These are phyloP conservation scores for Escallonia herrerae DNA, from an alignment of 129 eudicot species.

Conservation along the genomic window DNA sequence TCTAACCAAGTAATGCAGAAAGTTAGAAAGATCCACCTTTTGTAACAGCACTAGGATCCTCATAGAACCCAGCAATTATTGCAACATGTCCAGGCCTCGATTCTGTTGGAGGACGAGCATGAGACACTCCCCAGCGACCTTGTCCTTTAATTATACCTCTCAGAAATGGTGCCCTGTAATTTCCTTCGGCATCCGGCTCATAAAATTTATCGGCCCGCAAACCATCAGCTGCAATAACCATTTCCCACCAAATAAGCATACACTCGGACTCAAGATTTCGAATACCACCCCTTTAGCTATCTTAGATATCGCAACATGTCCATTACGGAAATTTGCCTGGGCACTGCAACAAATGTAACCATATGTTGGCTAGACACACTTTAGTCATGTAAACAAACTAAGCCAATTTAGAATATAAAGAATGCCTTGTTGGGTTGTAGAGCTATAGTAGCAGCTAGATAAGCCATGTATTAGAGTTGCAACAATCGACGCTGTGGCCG, in stretches of 20 bases:
- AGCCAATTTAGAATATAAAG: background rate
- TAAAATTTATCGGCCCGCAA: slow-evolving; percentile 89
- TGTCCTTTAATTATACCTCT: slow-evolving; percentile 72
- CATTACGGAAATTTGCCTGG: background rate
- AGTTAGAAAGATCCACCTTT: slow-evolving; percentile 49
- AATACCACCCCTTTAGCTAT: background rate
- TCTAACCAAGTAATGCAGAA: slow-evolving; percentile 1
- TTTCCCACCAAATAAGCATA: background rate
- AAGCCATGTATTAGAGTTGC: background rate
- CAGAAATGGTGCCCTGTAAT: slow-evolving; percentile 83
- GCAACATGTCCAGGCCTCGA: slow-evolving; percentile 99
- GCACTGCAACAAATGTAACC: background rate
- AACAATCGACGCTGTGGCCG: too few species aligned
- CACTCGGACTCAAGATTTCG: background rate
- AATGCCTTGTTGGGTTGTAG: background rate
- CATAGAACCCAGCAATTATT: slow-evolving; percentile 91
- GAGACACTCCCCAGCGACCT: slow-evolving; percentile 99
- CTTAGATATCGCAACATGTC: background rate
- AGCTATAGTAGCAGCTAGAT: background rate
- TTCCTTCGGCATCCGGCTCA: slow-evolving; percentile 88
- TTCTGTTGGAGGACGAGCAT: slow-evolving; percentile 98
- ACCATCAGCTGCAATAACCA: slow-evolving; percentile 84
- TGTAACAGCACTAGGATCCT: slow-evolving; percentile 98
- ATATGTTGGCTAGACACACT: background rate
- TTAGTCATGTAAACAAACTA: background rate